Percentiles rank a stretch among this genome's conserved stretches.
These are phyloP conservation scores for Kodamaea kaohsiungensis DNA, from an alignment of 805 yeast species.

Conservation along the genomic window DNA sequence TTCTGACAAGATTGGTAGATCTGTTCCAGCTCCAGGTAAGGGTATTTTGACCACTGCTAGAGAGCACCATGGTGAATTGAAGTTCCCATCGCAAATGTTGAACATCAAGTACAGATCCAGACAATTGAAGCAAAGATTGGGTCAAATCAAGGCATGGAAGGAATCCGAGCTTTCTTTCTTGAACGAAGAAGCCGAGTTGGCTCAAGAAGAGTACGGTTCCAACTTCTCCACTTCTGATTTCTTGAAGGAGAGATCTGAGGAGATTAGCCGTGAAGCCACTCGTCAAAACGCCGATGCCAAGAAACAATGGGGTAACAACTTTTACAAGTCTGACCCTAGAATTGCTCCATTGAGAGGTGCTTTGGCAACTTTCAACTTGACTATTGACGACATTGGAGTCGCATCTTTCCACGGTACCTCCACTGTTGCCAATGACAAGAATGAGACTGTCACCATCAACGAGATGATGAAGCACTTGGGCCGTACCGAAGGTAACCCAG, in stretches of 20 bases:
- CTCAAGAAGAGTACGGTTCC: slow-evolving; percentile 52
- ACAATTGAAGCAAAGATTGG: slow-evolving; percentile 78
- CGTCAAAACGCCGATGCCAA: slow-evolving; percentile 87
- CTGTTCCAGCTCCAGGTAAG: slow-evolving; percentile 99
- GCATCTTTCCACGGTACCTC: slow-evolving; percentile 99
- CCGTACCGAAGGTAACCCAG: slow-evolving; percentile 96
- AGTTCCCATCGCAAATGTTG: slow-evolving; percentile 77
- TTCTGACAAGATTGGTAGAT: slow-evolving; percentile 96
- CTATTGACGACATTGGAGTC: slow-evolving; percentile 93
- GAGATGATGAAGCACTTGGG: slow-evolving; percentile 94
- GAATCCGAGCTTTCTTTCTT: slow-evolving; percentile 74
- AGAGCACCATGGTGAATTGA: slow-evolving; percentile 81
- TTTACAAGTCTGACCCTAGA: slow-evolving; percentile 87
- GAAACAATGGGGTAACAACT: slow-evolving; percentile 93
- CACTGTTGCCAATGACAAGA: slow-evolving; percentile 97
- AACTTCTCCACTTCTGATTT: slow-evolving; percentile 49
- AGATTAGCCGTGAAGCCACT: slow-evolving; percentile 78
- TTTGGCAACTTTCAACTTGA: slow-evolving; percentile 87
- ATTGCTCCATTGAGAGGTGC: slow-evolving; percentile 98
- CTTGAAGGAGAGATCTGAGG: slow-evolving; percentile 82
- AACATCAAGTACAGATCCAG: slow-evolving; percentile 92
- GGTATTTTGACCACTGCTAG: slow-evolving; percentile 98
- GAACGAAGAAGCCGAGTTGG: slow-evolving; percentile 65
- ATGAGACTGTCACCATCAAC: slow-evolving; percentile 90
- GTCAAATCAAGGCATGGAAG: slow-evolving; percentile 81